Conservation (phyloP, 331 rosid genomes). For the Quercus tomentella region DNA sequence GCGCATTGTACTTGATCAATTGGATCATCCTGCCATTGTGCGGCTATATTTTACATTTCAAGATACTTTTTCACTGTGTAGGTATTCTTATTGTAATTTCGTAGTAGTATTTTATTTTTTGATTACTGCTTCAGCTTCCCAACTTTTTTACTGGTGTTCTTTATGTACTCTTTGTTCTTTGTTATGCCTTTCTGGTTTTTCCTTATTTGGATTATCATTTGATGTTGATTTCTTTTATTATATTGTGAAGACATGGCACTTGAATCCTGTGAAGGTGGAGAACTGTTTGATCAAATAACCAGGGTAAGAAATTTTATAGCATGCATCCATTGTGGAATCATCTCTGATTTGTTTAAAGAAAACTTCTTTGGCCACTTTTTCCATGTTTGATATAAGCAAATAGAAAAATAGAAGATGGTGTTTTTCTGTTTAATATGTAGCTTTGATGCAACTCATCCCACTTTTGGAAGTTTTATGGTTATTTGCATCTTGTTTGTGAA, state of each 20-base stretch:
- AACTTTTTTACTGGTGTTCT: background rate
- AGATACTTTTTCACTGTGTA: constrained; percentile 93
- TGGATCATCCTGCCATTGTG: constrained; percentile 98
- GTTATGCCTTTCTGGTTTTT: constrained; percentile 20
- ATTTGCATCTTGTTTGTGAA: background rate
- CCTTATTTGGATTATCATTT: constrained; percentile 21
- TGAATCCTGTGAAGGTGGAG: constrained; percentile 99
- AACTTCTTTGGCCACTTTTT: background rate
- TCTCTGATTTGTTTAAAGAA: constrained; percentile 5
- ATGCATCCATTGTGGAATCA: constrained; percentile 13
- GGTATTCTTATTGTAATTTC: constrained; percentile 42
- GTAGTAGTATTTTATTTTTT: background rate
- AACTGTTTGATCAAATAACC: constrained; percentile 96
- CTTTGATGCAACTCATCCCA: background rate
- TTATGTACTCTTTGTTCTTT: background rate
- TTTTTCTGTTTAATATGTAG: background rate
- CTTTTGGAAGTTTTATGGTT: background rate
- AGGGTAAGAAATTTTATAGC: constrained; percentile 51
- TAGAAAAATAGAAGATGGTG: background rate
- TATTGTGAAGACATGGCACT: constrained; percentile 88
- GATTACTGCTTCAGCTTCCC: constrained; percentile 1
- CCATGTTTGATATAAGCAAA: no score
- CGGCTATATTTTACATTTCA: constrained; percentile 94
- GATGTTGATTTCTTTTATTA: constrained; percentile 20
- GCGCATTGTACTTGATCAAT: constrained; percentile 95